A percentile compares a stretch with the other conserved stretches of the same genome.
Conservation (phyloP, 1,139 yeast genomes). For the Saccharomyces hybrid region DNA sequence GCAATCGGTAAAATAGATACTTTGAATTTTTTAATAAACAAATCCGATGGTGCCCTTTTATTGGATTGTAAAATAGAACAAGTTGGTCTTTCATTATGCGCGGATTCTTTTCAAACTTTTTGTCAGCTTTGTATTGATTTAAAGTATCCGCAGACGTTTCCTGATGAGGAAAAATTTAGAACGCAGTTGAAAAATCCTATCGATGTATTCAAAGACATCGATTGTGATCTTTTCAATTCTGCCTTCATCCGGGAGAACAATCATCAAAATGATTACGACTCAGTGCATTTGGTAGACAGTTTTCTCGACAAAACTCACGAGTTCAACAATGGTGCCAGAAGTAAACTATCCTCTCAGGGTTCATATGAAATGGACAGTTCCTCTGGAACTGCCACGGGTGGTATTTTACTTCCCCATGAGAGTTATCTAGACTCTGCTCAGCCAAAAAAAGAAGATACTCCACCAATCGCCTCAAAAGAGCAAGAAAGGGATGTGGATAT, state of each 20-base stretch:
- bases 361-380: conserved; percentile 7
- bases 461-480: neutral
- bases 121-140: conserved; percentile 62
- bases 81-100: conserved; percentile 56
- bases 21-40: neutral
- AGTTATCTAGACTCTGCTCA: neutral
- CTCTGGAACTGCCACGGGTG: neutral
- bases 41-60: neutral
- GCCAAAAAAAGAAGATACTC: neutral
- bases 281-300: conserved; percentile 14
- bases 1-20: conserved; percentile 20
- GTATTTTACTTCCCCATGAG: neutral
- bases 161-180: conserved; percentile 50
- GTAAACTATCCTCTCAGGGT: neutral
- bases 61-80: conserved; percentile 38
- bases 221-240: conserved; percentile 29
- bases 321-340: neutral
- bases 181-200: conserved; percentile 35
- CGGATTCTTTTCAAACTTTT: conserved; percentile 75
- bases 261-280: conserved; percentile 2
- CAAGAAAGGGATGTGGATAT: conserved; percentile 2
- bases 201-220: conserved; percentile 45
- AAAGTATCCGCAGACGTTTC: conserved; percentile 56
- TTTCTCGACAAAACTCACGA: conserved; percentile 12
- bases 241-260: neutral